Percentiles rank a stretch among this genome's conserved stretches.
phyloP scores from a whole-genome alignment of 2,329 filamentous ascomycete species.

The Cadophora malorum region DNA sequence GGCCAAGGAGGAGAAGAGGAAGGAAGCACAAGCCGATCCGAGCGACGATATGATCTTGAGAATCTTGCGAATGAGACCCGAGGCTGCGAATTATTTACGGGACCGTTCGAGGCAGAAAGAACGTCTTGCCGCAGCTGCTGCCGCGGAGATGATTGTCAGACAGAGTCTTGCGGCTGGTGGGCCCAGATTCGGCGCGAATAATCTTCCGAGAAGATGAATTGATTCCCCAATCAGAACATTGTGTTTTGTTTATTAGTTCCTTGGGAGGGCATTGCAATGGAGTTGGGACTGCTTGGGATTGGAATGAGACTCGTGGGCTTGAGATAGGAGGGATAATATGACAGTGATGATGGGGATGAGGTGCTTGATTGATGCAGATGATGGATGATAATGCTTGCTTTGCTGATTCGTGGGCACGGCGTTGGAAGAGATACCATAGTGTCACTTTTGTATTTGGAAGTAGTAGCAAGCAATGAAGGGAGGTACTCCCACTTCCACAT shows the following conservation, averaged over 20 bases:
- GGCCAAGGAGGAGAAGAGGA: constrained; percentile 93
- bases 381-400: constrained; percentile 2
- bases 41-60: constrained; percentile 98
- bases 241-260: background rate
- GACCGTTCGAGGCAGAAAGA: constrained; percentile 95
- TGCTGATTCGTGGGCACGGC: constrained; percentile 17
- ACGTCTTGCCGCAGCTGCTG: constrained; percentile 84
- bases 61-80: constrained; percentile 92
- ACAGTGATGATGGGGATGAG: constrained; percentile 2
- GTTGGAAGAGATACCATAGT: constrained; percentile 38
- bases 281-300: constrained; percentile 18
- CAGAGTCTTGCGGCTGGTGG: constrained; percentile 76
- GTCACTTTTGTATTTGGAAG: constrained; percentile 10
- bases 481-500: background rate
- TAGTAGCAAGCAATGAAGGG: background rate
- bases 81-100: constrained; percentile 85
- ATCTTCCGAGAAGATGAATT: constrained; percentile 43
- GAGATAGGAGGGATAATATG: constrained; percentile 12
- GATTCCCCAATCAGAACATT: background rate
- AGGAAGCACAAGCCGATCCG: constrained; percentile 93
- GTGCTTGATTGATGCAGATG: background rate
- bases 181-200: constrained; percentile 46
- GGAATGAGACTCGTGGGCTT: background rate
- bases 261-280: constrained; percentile 22
- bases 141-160: constrained; percentile 91